Evolutionary conservation across 768 basidiomycete genomes (phyloP), one percentile per base, ranked within the genome.

Genomic region (Lanmaoa pseudosensibilis): DNA sequence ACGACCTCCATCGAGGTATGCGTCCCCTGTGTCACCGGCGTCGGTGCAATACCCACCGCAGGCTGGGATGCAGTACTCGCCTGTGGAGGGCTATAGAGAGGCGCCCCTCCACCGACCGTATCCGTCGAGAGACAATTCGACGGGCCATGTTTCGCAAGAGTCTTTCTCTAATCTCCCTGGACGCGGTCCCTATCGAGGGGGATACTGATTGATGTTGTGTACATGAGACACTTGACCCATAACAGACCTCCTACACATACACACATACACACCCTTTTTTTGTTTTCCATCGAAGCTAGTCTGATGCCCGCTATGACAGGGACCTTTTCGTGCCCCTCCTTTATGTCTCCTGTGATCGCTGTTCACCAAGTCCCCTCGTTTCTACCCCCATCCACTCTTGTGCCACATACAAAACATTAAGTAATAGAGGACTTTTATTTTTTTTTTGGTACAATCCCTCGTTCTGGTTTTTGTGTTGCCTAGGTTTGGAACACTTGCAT

Each of bases 51-150:
- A 64, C 74, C 80, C 56, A 61, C 76, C 59, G 52, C 73, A 60
- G 54, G 56, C 61, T 33, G 67, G 64, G 10, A 53, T 47, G 55
- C 60, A 61, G 10, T 64, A 62, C 66, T 55, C 59, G 58, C 54
- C 73, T 56, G 64, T 55, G 23, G 74, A 75, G 12, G 77, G 73
- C 5, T 76, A 75, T 57, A 75, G 85, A 45, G 83, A 87, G 62
- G 86, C 86, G 6, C 82, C 88, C 2, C 66, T 83, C 1, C 86
- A 89, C 64, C 78, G 88, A 54, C 86, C 85, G 2, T 70, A 77
- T 52, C 65, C 67, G 5, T 59, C 60, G 25, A 59, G 66, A 21
- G 65, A 63, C 6, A 59, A 27, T 37, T 57, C 57, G 36, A 44
- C 8, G 27, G 38, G 48, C 41, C 55, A 60, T 16, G 45, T 56